Evolutionary conservation across 208 protist genomes (phyloP), one percentile per base, ranked within the genome.

Genomic region (Trypanosoma caninum): DNA sequence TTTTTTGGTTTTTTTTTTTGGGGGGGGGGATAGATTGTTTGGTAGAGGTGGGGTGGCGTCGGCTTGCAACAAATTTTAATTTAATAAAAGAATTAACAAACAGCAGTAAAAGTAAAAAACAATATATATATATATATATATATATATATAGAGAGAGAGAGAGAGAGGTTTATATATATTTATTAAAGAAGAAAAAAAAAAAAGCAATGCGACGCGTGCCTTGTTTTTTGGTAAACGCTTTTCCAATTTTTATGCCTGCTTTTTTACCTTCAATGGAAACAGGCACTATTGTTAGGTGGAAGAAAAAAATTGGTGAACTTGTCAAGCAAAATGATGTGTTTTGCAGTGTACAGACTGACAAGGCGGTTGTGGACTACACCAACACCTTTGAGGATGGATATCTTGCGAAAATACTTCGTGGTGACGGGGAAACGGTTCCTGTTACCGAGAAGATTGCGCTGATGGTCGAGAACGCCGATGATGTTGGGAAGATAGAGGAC

Each of bases 291-390:
- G 84, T 88, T 3, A 79, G 93, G 61, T 97, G 91, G 91, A 93
- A 89, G 74, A 92, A 92, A 68, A 94, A 94, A 62, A 76, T 91
- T 22, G 97, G 97, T 30, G 94, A 98, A 20, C 37, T 84, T 6
- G 82, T 99, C 38, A 86, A 90, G 41, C 79, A 92, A 52, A 95
- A 92, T 40, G 96, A 98, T n/a, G 79, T 97, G 25, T 80, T 98
- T 69, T 91, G 81, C 65, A 84, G 92, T 23, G 83, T 98, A 30
- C 95, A 99, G 83, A 99, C 97, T 3, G 97, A 99, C 81, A 99
- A 99, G 86, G 97, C 97, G 13, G 95, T 97, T 0, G 90, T 98
- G 62, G 97, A 98, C 74, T 98, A 97, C 71, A 97, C 98, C 45
- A 87, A 89, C 60, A 81, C 76, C 28, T 97, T 98, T 33, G 95